Evolutionary conservation across 2,329 filamentous ascomycete species (phyloP).

Genomic region (Ophiostoma novo-ulmi): DNA sequence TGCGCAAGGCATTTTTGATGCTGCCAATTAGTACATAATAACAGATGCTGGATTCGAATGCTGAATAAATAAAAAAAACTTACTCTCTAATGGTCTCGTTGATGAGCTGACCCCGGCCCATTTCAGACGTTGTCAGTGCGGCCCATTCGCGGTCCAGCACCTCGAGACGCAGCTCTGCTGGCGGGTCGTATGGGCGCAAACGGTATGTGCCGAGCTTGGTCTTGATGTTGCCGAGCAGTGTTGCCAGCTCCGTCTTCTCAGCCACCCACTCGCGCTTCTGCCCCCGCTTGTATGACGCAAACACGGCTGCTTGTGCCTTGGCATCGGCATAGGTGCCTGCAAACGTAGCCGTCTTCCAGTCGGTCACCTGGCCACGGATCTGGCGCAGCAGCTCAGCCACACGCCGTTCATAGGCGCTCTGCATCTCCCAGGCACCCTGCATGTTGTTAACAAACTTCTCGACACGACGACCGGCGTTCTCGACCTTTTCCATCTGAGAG

Average conservation of each 20-base stretch:
- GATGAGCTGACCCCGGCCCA: constrained; percentile 83
- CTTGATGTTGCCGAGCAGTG: constrained; percentile 94
- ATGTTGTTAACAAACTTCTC: constrained; percentile 99
- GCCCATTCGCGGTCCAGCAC: constrained; percentile 80
- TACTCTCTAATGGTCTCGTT: constrained; percentile 96
- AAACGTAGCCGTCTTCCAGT: constrained; percentile 76
- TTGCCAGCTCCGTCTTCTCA: constrained; percentile 92
- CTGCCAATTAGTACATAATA: constrained; percentile 35
- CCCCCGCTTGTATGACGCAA: constrained; percentile 83
- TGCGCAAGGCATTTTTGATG: constrained; percentile 92
- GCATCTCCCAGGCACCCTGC: constrained; percentile 99
- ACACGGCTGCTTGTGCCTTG: constrained; percentile 76
- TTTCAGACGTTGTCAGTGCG: constrained; percentile 73
- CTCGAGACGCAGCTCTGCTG: constrained; percentile 74
- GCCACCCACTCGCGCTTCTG: constrained; percentile 94
- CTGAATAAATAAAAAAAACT: constrained; percentile 34
- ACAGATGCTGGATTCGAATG: too few relatives aligned
- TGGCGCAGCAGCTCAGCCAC: constrained; percentile 76
- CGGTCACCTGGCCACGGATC: constrained; percentile 66
- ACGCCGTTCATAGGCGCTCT: constrained; percentile 86
- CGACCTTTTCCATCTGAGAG: constrained; percentile 96
- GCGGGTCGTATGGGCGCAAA: constrained; percentile 84
- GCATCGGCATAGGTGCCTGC: constrained; percentile 90
- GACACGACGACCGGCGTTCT: constrained; percentile 91
- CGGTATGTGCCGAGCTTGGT: constrained; percentile 96